A percentile compares a stretch with the other conserved stretches of the same genome.
phyloP scores from a whole-genome alignment of 495 filamentous ascomycete genomes.

The Friedmanniomyces endolithicus region DNA sequence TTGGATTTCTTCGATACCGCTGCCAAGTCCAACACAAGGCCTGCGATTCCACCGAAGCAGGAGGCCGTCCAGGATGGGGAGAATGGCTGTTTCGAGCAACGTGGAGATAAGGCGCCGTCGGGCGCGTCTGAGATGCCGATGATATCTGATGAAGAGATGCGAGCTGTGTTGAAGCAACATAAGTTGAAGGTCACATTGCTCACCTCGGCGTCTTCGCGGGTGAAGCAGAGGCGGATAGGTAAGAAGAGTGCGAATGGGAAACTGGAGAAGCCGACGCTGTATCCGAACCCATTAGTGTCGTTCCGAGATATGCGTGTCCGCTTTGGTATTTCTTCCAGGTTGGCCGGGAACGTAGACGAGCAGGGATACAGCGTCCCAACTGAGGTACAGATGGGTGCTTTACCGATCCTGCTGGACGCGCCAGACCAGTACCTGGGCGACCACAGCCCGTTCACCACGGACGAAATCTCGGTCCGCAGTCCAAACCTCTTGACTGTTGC shows the following conservation, averaged over 20 bases:
- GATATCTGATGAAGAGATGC: conserved; percentile 43
- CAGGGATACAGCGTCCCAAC: conserved; percentile 82
- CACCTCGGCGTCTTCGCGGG: conserved; percentile 36
- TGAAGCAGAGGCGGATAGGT: conserved; percentile 29
- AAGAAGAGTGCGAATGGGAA: conserved; percentile 20
- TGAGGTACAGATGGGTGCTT: conserved; percentile 77
- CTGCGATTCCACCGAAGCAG: neutral
- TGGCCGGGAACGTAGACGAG: conserved; percentile 65
- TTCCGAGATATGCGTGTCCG: conserved; percentile 58
- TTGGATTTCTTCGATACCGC: conserved; percentile 28
- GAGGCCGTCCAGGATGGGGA: neutral
- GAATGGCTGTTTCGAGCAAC: neutral
- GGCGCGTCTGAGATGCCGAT: neutral
- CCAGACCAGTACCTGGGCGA: neutral
- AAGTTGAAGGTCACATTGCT: conserved; percentile 65
- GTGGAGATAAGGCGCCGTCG: neutral
- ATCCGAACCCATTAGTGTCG: conserved; percentile 61
- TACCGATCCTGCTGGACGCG: conserved; percentile 61
- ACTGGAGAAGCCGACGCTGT: conserved; percentile 44
- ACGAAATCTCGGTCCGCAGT: neutral
- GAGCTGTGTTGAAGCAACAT: conserved; percentile 64
- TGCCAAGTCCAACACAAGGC: neutral
- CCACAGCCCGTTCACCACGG: neutral
- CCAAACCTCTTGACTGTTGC: conserved; percentile 76
- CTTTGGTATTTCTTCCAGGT: conserved; percentile 56